Evolutionary conservation across 371 early-diverging fungal genomes (phyloP).

Genomic region (Saksenaea oblongispora): DNA sequence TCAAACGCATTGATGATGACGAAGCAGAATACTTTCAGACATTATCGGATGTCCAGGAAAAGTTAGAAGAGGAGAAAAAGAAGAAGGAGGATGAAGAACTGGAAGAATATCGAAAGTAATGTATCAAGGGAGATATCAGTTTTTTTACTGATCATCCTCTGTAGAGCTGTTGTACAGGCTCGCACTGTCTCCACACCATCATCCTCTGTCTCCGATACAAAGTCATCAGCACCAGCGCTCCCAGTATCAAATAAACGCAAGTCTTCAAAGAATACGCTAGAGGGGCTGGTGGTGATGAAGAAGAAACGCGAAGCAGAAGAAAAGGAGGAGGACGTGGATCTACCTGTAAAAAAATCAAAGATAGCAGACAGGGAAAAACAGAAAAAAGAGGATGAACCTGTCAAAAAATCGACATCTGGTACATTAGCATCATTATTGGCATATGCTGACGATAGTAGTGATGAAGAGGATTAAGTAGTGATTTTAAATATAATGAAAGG

Average conservation of each 20-base stretch:
- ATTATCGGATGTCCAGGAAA: conserved; percentile 59
- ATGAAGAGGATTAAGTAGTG: conserved; percentile 13
- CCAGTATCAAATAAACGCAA: conserved; percentile 9
- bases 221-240: not conserved
- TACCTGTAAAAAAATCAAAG: conserved; percentile 1
- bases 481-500: not conserved
- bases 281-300: conserved; percentile 33
- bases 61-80: conserved; percentile 48
- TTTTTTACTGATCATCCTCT: not conserved
- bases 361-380: conserved; percentile 6
- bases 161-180: conserved; percentile 27
- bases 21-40: conserved; percentile 74
- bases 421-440: conserved; percentile 26
- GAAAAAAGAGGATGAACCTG: conserved; percentile 7
- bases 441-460: conserved; percentile 34
- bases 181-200: not conserved
- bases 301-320: conserved; percentile 27
- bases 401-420: not conserved
- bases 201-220: not conserved
- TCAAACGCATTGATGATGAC: conserved; percentile 75
- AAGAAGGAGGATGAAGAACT: conserved; percentile 63
- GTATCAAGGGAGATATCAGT: not conserved
- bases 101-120: conserved; percentile 62
- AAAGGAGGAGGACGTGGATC: conserved; percentile 3
- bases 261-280: conserved; percentile 19